A percentile compares a stretch with the other conserved stretches of the same genome.
Evolutionary conservation across 495 filamentous ascomycete species (phyloP).

Genomic region (Neurospora sp.): DNA sequence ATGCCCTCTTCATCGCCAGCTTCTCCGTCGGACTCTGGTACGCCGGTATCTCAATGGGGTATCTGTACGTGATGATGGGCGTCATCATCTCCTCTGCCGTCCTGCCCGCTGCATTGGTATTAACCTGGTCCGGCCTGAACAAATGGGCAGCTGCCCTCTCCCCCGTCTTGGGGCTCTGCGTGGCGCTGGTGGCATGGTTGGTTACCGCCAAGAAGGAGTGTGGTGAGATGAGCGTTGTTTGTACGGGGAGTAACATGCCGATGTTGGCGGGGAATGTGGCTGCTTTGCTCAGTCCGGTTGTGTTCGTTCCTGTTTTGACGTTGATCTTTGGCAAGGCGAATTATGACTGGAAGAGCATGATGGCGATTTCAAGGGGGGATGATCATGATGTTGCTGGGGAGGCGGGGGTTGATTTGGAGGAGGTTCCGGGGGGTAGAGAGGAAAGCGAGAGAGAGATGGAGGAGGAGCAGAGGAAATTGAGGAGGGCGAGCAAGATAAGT

Average conservation of each 20-base stretch:
- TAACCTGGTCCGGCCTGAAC: constrained; percentile 79
- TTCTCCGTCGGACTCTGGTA: constrained; percentile 78
- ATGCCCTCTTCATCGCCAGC: constrained; percentile 72
- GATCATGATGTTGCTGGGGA: constrained; percentile 64
- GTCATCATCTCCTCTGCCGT: constrained; percentile 84
- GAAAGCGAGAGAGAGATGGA: constrained; percentile 29
- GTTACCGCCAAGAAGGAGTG: constrained; percentile 75
- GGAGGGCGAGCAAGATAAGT: constrained; percentile 67
- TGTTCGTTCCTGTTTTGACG: constrained; percentile 75
- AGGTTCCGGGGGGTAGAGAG: constrained; percentile 47
- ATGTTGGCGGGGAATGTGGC: constrained; percentile 80
- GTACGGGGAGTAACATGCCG: constrained; percentile 74
- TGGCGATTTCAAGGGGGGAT: constrained; percentile 70
- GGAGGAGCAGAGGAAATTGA: constrained; percentile 59
- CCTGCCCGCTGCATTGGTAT: constrained; percentile 68
- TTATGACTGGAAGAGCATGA: constrained; percentile 88
- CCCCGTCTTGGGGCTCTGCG: constrained; percentile 66
- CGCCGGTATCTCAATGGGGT: constrained; percentile 46
- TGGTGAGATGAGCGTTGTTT: constrained; percentile 61
- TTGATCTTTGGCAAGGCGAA: constrained; percentile 63
- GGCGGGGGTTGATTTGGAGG: constrained; percentile 63
- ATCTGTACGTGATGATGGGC: constrained; percentile 80
- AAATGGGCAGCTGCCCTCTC: constrained; percentile 65
- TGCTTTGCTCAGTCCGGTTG: constrained; percentile 66
- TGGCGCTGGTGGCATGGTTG: constrained; percentile 79